Conservation (phyloP, 164 flowering plant species). For the Macadamia tetraphylla region DNA sequence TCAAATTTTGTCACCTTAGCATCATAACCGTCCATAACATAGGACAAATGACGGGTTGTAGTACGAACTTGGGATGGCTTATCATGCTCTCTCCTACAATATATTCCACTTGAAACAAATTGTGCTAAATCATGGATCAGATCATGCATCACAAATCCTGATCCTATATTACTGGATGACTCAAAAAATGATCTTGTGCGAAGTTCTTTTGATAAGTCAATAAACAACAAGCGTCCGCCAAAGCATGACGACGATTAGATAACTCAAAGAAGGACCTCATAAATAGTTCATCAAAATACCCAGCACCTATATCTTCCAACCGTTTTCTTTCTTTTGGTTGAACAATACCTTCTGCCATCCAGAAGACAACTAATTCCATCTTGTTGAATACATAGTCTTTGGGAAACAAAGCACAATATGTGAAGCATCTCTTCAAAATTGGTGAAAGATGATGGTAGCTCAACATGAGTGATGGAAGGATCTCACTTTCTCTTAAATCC, state of each 20-base stretch:
- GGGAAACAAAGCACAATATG: conserved; percentile 24
- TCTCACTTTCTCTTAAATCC: conserved; percentile 5
- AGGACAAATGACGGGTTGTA: conserved; percentile 15
- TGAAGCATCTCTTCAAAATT: conserved; percentile 26
- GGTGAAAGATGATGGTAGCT: conserved; percentile 23
- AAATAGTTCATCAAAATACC: conserved; percentile 15
- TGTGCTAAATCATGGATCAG: conserved; percentile 32
- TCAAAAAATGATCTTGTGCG: too few relatives aligned
- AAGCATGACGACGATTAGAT: too few relatives aligned
- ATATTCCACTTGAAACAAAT: conserved; percentile 16
- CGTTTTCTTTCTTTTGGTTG: not conserved
- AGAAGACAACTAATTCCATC: conserved; percentile 10
- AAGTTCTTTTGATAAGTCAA: too few relatives aligned
- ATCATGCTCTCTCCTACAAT: conserved; percentile 8
- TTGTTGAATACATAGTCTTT: conserved; percentile 12
- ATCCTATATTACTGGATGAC: too few relatives aligned
- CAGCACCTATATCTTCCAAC: conserved; percentile 25
- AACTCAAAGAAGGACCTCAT: conserved; percentile 27
- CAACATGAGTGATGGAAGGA: conserved; percentile 14
- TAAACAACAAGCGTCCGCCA: too few relatives aligned
- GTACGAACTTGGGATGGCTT: not conserved
- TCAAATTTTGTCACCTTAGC: not conserved
- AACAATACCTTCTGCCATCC: conserved; percentile 30
- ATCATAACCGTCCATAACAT: not conserved
- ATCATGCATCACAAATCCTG: conserved; percentile 25